Percentiles rank a stretch among this genome's conserved stretches.
These are phyloP conservation scores for Desmodesmus armatus DNA, from an alignment of 139 green algal genomes.

Conservation along the genomic window DNA sequence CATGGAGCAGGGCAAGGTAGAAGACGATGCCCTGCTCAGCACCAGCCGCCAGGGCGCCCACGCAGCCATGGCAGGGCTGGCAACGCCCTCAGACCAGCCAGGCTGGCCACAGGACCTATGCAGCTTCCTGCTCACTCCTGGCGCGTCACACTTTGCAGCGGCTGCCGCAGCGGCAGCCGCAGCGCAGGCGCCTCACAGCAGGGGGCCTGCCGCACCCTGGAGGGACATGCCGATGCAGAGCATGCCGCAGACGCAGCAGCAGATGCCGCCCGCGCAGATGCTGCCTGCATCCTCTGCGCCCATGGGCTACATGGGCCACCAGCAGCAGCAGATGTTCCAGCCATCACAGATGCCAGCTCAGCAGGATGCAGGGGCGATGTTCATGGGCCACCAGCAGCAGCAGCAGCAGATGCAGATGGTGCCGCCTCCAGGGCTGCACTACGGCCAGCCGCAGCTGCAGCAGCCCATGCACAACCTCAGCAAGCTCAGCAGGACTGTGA, in stretches of 20 bases:
- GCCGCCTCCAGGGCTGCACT: not conserved
- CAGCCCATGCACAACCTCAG: conserved; percentile 1
- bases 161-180: too few species aligned
- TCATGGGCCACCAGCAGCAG: conserved; percentile 5
- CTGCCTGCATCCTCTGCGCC: too few species aligned
- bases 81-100: not conserved
- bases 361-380: too few species aligned
- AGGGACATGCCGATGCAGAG: too few species aligned
- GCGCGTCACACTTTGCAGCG: not conserved
- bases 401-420: not conserved
- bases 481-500: not conserved
- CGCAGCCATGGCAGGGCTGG: not conserved
- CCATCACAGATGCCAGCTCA: not conserved
- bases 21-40: conserved; percentile 28
- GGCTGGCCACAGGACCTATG: not conserved
- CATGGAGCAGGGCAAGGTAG: not conserved
- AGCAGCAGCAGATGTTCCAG: not conserved
- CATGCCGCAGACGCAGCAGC: not conserved
- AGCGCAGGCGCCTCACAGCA: not conserved
- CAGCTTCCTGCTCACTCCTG: conserved; percentile 9
- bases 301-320: too few species aligned
- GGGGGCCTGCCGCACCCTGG: too few species aligned
- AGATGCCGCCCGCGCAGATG: not conserved
- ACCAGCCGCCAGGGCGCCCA: conserved; percentile 1
- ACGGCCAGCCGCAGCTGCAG: not conserved